Base-by-base conservation (phyloP, 169 alveolate species). In the Babesia bigemina region DNA sequence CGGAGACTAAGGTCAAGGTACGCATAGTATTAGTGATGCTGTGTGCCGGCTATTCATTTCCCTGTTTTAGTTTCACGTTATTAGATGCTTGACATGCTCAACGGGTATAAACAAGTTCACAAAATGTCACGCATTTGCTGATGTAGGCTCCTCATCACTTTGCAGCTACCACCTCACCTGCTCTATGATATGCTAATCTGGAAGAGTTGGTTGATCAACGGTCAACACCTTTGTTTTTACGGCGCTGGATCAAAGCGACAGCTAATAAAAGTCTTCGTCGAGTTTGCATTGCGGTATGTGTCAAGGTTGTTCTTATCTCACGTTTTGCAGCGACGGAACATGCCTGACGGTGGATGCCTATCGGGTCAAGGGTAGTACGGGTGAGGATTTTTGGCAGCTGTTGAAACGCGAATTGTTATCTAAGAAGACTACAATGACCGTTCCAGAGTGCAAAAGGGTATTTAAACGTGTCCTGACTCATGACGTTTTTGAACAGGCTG, bases 141-240 rank as follows among this genome's bases (percentile, higher is more conserved):
- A 61, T 33, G 6, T 4, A 33, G 2, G 39, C 6, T 6, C 39
- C 39, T 33, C 39, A 33, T 33, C 39, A 0, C 4, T 36, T 61
- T 33, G 65, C 76, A 67, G 76, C 7, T 67, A 22, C 13, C 55
- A 13, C 57, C 55, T 11, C 39, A n/a, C 29, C 63, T 67, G 42
- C 39, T 52, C 17, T 33, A 67, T 42, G 76, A 67, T 56, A 67
- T 67, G 63, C 28, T 44, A 10, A 39, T 49, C n/a, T 81, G 88
- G 88, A 81, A 81, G 72, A 58, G 83, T 42, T 81, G 88, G 88
- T n/a, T 81, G 65, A 69, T 72, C 14, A 81, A 81, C 44, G 84
- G 88, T 33, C 67, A 58, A 28, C 70, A 81, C 45, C 67, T 81
- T 19, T 55, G 79, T 42, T 81, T 81, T 60, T 62, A 55, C 44